These are phyloP conservation scores for Hanseniaspora gamundiae DNA, from an alignment of 1,139 yeast genomes.

Conservation along the genomic window DNA sequence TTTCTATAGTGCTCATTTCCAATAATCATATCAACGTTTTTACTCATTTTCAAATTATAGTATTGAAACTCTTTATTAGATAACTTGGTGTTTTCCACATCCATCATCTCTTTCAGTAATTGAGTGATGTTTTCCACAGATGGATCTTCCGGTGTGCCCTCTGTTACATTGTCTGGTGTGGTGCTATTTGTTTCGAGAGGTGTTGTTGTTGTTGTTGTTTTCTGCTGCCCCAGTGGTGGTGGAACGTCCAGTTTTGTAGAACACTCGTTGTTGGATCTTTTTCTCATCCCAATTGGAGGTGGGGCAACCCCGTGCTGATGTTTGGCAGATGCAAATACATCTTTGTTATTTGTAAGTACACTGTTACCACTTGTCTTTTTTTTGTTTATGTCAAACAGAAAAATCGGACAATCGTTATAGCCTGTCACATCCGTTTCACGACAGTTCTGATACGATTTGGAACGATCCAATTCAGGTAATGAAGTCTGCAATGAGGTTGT, in stretches of 20 bases:
- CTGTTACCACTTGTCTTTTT: conserved; percentile 7
- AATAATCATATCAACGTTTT: conserved; percentile 7
- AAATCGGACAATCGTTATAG: conserved; percentile 26
- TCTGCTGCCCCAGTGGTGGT: not conserved
- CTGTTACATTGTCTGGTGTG: too few relatives aligned
- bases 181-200: not conserved
- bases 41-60: conserved; percentile 4
- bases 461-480: conserved; percentile 2
- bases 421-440: conserved; percentile 25
- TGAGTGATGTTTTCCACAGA: not conserved
- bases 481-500: conserved; percentile 4
- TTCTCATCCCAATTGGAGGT: not conserved
- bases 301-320: not conserved
- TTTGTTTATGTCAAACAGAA: conserved; percentile 16
- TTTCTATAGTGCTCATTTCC: conserved; percentile 13
- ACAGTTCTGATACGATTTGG: conserved; percentile 18
- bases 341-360: not conserved
- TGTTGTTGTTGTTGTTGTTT: not conserved
- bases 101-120: not conserved
- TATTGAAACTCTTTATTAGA: conserved; percentile 1
- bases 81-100: not conserved
- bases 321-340: conserved; percentile 2
- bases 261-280: not conserved
- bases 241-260: not conserved
- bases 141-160: not conserved